Conservation (phyloP, 768 basidiomycete species). For the Zangia roseola region DNA sequence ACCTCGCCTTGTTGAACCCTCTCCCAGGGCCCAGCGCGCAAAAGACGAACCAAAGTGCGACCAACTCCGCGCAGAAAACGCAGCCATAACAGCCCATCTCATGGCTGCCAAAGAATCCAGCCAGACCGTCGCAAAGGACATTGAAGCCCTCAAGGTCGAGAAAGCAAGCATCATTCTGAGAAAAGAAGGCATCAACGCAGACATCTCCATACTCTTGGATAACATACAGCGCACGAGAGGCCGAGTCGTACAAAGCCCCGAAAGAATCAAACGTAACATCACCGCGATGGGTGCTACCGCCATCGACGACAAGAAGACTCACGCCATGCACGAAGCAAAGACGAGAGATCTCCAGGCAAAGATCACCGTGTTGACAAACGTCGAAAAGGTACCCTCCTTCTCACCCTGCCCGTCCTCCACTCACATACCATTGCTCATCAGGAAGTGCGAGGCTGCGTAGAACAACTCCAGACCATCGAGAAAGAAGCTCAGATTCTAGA, state of each 20-base stretch:
- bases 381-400: conserved; percentile 66
- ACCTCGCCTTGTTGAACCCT: background rate
- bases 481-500: conserved; percentile 66
- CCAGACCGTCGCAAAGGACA: conserved; percentile 54
- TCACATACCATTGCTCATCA: conserved; percentile 25
- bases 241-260: conserved; percentile 89
- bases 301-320: conserved; percentile 66
- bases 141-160: conserved; percentile 71
- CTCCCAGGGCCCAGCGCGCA: conserved; percentile 54
- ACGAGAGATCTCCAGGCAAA: conserved; percentile 75
- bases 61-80: conserved; percentile 58
- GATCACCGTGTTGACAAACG: conserved; percentile 62
- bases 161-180: conserved; percentile 61
- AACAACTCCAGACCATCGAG: conserved; percentile 74
- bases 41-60: conserved; percentile 71
- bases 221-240: conserved; percentile 61
- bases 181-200: conserved; percentile 65
- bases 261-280: conserved; percentile 83
- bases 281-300: conserved; percentile 67
- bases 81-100: conserved; percentile 58
- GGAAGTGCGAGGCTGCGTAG: conserved; percentile 71
- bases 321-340: conserved; percentile 68
- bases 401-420: background rate
- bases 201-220: conserved; percentile 58
- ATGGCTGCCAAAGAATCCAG: conserved; percentile 70